These are phyloP conservation scores for Fomitopsis palustris DNA, from an alignment of 1,284 basidiomycete species.

Conservation along the genomic window DNA sequence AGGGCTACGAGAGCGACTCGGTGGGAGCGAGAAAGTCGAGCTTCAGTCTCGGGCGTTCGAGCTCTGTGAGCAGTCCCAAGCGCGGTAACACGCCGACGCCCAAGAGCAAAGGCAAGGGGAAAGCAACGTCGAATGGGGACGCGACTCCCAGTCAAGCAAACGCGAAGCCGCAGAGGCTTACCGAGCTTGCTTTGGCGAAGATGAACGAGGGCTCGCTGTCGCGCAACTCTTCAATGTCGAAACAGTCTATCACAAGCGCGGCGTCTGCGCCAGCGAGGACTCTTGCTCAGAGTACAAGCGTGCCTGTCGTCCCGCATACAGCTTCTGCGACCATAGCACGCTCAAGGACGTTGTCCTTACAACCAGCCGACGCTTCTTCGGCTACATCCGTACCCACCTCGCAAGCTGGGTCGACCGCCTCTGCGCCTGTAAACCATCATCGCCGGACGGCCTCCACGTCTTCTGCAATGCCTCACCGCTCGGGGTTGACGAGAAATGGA, in stretches of 20 bases:
- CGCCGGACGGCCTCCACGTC: conserved; percentile 16
- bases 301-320: not conserved
- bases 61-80: conserved; percentile 11
- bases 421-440: conserved; percentile 8
- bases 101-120: not conserved
- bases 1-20: conserved; percentile 30
- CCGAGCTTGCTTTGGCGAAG: not conserved
- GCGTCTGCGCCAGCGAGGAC: conserved; percentile 20
- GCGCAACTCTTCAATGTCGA: conserved; percentile 28
- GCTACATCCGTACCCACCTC: not conserved
- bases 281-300: not conserved
- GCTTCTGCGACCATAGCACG: conserved; percentile 7
- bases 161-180: not conserved
- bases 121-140: conserved; percentile 4
- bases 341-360: conserved; percentile 16
- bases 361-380: conserved; percentile 6
- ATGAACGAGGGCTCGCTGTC: conserved; percentile 19
- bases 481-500: conserved; percentile 10
- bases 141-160: not conserved
- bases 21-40: conserved; percentile 14
- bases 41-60: conserved; percentile 8
- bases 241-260: conserved; percentile 21
- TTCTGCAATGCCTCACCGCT: conserved; percentile 3
- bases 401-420: not conserved
- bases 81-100: conserved; percentile 4